Evolutionary conservation across 2,329 filamentous ascomycete genomes (phyloP).

Genomic region (Aureobasidium uvarum): DNA sequence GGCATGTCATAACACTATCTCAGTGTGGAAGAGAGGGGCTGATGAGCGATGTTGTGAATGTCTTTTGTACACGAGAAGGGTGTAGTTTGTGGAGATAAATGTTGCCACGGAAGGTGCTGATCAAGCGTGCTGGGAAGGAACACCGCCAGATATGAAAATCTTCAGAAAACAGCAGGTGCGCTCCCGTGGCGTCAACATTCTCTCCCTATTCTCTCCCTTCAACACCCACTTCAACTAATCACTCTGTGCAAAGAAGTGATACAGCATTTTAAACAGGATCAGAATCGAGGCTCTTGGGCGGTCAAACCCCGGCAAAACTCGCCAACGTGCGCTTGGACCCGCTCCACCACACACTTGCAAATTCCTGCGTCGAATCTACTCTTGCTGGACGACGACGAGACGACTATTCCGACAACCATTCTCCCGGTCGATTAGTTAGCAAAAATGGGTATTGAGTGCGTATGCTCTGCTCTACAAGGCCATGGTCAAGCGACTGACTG

Average conservation of each 20-base stretch:
- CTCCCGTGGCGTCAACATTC: neutral
- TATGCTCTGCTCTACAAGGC: no score
- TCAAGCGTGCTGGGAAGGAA: neutral
- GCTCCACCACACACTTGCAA: neutral
- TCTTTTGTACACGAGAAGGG: neutral
- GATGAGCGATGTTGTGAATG: no score
- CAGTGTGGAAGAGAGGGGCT: no score
- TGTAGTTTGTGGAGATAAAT: slow-evolving; percentile 1
- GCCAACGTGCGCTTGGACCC: neutral
- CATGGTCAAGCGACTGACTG: no score
- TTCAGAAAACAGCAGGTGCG: no score
- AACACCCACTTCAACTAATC: neutral
- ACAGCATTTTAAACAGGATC: neutral
- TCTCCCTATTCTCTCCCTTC: neutral
- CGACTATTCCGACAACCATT: slow-evolving; percentile 21
- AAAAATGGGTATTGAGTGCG: slow-evolving; percentile 28
- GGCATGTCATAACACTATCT: no score
- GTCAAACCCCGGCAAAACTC: neutral
- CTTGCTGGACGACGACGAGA: slow-evolving; percentile 15
- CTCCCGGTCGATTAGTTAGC: slow-evolving; percentile 12
- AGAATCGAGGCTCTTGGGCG: neutral
- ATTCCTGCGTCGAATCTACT: neutral
- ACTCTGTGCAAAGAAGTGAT: neutral
- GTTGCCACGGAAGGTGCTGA: neutral
- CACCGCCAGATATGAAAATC: neutral